Percentiles rank a stretch among this genome's conserved stretches.
Conservation (phyloP, 805 yeast species). For the Komagataella ulmi region DNA sequence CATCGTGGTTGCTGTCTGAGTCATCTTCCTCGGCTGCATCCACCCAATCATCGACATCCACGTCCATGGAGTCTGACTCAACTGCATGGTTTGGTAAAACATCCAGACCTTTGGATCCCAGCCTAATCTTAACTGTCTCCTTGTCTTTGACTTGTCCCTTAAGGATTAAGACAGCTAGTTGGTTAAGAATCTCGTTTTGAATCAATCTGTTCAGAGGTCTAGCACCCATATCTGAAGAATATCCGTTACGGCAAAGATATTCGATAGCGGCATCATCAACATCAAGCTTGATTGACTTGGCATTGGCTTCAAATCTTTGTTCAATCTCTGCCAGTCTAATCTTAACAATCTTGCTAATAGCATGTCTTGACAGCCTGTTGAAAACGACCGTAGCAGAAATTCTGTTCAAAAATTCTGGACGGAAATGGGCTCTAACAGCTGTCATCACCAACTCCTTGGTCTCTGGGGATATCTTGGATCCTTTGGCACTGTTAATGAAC, state of each 20-base stretch:
- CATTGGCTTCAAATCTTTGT: constrained; percentile 71
- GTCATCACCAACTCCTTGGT: constrained; percentile 74
- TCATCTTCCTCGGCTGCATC: constrained; percentile 54
- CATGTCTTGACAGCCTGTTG: constrained; percentile 83
- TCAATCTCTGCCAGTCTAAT: constrained; percentile 80
- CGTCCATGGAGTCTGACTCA: constrained; percentile 35
- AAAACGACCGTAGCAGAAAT: constrained; percentile 87
- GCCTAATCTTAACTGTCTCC: constrained; percentile 62
- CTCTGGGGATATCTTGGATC: constrained; percentile 48
- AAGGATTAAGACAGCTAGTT: constrained; percentile 76
- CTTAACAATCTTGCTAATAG: constrained; percentile 83
- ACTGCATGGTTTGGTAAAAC: constrained; percentile 81
- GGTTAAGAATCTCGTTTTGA: constrained; percentile 78
- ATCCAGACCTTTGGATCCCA: constrained; percentile 48
- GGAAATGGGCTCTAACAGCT: constrained; percentile 76
- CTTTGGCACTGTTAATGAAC: constrained; percentile 53
- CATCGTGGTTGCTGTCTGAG: constrained; percentile 11
- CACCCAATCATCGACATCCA: constrained; percentile 45
- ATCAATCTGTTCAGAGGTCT: constrained; percentile 90
- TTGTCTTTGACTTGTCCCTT: constrained; percentile 82
- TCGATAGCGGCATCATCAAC: constrained; percentile 70
- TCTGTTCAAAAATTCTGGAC: constrained; percentile 96
- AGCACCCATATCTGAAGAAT: constrained; percentile 90
- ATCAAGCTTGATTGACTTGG: constrained; percentile 60
- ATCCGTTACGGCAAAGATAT: constrained; percentile 76